Percentiles rank a stretch among this genome's conserved stretches.
These are phyloP conservation scores for Amaranthus hypochondriacus DNA, from an alignment of 148 eudicot species.

Conservation along the genomic window DNA sequence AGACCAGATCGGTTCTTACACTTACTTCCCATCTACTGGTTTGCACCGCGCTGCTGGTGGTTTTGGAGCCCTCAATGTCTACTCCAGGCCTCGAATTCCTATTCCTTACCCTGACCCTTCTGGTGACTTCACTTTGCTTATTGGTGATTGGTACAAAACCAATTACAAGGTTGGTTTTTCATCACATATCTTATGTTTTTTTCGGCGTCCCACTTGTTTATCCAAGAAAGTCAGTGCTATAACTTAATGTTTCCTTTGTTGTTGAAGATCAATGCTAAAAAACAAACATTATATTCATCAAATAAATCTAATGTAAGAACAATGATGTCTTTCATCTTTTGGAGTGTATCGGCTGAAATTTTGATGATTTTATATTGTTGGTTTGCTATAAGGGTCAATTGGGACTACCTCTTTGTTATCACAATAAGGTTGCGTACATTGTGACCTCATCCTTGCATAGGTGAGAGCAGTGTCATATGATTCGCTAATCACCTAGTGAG, in stretches of 20 bases:
- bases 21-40: conserved; percentile 81
- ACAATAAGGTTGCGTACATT: no score
- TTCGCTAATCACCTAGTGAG: no score
- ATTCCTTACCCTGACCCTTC: conserved; percentile 75
- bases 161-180: conserved; percentile 52
- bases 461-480: no score
- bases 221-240: not conserved
- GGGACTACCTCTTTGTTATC: no score
- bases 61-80: conserved; percentile 80
- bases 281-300: no score
- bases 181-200: not conserved
- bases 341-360: no score
- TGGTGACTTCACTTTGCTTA: conserved; percentile 71
- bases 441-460: no score
- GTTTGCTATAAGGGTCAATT: no score
- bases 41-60: conserved; percentile 91
- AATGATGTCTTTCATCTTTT: no score
- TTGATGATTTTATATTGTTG: no score
- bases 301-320: no score
- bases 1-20: conserved; percentile 91
- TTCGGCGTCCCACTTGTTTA: not conserved
- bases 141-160: conserved; percentile 83
- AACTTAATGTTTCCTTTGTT: not conserved
- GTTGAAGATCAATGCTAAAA: no score
- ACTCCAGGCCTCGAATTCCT: conserved; percentile 67